Conservation (phyloP, 2,329 filamentous ascomycete species). For the Anisogramma anomala region DNA sequence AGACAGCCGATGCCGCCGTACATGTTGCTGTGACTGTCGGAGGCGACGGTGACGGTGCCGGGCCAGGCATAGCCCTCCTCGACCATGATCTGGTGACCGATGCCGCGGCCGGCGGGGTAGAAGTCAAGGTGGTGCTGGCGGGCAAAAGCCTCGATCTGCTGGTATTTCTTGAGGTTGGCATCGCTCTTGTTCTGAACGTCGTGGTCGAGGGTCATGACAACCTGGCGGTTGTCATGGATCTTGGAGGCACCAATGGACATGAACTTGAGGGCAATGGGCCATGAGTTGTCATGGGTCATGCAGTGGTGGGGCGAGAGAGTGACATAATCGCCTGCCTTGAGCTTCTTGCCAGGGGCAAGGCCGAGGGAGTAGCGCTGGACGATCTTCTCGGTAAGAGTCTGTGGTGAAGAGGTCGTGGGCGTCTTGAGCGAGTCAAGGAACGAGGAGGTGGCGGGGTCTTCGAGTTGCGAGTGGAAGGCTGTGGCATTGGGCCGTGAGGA, state of each 20-base stretch:
- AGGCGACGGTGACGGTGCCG: conserved; percentile 69
- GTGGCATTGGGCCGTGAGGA: conserved; percentile 27
- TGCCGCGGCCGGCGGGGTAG: conserved; percentile 66
- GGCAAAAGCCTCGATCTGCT: conserved; percentile 71
- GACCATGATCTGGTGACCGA: conserved; percentile 79
- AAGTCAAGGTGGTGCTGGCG: conserved; percentile 64
- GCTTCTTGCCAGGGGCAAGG: conserved; percentile 60
- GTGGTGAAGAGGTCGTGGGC: conserved; percentile 35
- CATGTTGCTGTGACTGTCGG: conserved; percentile 67
- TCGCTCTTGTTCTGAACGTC: conserved; percentile 77
- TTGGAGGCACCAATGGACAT: conserved; percentile 70
- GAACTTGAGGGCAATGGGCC: conserved; percentile 52
- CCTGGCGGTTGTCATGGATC: conserved; percentile 58
- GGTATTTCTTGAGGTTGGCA: conserved; percentile 72
- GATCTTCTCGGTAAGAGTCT: conserved; percentile 89
- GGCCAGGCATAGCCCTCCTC: conserved; percentile 80
- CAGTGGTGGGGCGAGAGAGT: conserved; percentile 58
- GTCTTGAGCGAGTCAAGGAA: conserved; percentile 41
- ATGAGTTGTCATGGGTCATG: conserved; percentile 65
- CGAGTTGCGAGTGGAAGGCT: conserved; percentile 53
- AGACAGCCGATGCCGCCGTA: conserved; percentile 72
- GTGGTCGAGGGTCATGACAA: conserved; percentile 78
- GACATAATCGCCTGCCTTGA: conserved; percentile 75
- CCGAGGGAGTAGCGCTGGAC: conserved; percentile 70
- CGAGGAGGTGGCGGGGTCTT: conserved; percentile 38